phyloP scores from a whole-genome alignment of 2,329 filamentous ascomycete species.

The Cladosporium phlei region DNA sequence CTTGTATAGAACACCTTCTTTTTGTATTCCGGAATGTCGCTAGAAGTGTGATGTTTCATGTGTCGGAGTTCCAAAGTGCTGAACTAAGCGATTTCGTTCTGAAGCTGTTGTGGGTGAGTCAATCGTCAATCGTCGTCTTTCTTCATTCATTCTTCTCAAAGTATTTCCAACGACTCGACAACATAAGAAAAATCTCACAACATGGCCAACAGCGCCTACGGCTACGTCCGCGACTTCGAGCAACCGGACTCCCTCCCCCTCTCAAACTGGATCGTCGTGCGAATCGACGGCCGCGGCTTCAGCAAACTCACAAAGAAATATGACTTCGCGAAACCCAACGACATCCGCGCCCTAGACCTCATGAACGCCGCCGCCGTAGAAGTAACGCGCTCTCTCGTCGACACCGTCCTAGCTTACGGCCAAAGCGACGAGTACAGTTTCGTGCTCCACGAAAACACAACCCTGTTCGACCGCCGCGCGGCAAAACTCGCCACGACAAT shows the following conservation, averaged over 20 bases:
- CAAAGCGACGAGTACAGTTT: constrained; percentile 91
- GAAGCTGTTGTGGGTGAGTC: neutral
- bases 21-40: neutral
- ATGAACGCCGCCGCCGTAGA: constrained; percentile 92
- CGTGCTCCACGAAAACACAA: constrained; percentile 56
- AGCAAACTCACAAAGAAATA: constrained; percentile 64
- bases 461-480: constrained; percentile 77
- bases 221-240: constrained; percentile 91
- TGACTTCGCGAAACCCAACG: constrained; percentile 86
- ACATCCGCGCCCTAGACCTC: constrained; percentile 76
- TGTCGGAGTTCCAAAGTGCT: no score
- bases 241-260: constrained; percentile 72
- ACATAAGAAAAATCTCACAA: neutral
- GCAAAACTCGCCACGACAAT: constrained; percentile 90
- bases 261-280: constrained; percentile 93
- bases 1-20: neutral
- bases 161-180: neutral
- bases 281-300: constrained; percentile 90
- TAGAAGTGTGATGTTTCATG: no score
- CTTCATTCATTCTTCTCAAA: neutral
- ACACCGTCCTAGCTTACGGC: constrained; percentile 84
- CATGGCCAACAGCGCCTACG: constrained; percentile 59
- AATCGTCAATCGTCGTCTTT: neutral
- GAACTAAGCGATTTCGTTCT: neutral
- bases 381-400: constrained; percentile 76